Base-by-base conservation (phyloP, 2,329 filamentous ascomycete genomes). In the Samsoniella hepiali region DNA sequence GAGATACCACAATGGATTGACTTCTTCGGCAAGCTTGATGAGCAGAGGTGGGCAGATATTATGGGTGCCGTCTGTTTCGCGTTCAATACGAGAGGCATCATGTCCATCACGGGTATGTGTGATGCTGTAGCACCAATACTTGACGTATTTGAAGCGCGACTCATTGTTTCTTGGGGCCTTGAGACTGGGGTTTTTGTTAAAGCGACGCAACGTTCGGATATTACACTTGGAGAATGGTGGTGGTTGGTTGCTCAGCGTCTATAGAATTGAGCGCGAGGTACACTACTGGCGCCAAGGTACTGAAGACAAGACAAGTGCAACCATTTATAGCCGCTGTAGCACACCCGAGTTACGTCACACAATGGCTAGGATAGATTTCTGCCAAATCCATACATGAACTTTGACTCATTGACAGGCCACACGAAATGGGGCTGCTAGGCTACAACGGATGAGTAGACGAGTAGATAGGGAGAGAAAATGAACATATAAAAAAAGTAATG, bases 1-100 rank as follows among this genome's bases (percentile, higher is more conserved):
- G 82, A 84, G 49, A 77, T 91, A 4, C 90, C 90, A 0, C 82
- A 91, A 59, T 93, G 90, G 90, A 83, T 86, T 59, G 88, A 89
- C 72, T 86, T 93, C 65, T 85, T 89, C 65, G 87, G 84, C 8
- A 77, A 82, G 6, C 69, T 84, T 0, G 82, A 91, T 65, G 73
- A 72, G n/a, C 74, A 78, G 0, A 81, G 87, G 62, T 93, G 90
- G 88, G 81, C 83, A 61, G 82, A 86, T 66, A 80, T 89, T 11
- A 72, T 91, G 5, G 82, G 84, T 5, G 82, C 86, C 5, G 80
- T 91, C 2, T 77, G 87, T 40, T 86, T 90, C 65, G 77, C 84
- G 36, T 74, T 90, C 40, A 85, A 88, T 1, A 86, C 84, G 22
- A 80, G 88, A 63, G 84, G 88, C 0, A 83, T 86, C 0, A 78